phyloP scores from a whole-genome alignment of 2,329 filamentous ascomycete species.

The Nothophaeocryptopus gaeumannii region DNA sequence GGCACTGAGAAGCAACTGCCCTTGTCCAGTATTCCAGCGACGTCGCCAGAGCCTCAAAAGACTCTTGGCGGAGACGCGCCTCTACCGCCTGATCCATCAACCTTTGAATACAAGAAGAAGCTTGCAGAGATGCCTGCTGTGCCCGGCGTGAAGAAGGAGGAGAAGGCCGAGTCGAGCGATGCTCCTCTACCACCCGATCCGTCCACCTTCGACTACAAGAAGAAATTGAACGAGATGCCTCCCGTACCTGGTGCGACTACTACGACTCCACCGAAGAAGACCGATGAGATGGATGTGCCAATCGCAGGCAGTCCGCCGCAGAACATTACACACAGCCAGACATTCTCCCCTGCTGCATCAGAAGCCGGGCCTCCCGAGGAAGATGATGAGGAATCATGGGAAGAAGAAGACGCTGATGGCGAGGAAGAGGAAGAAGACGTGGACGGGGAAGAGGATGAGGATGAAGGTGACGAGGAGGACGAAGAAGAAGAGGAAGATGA shows the following conservation, averaged over 20 bases:
- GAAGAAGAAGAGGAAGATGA: conserved; percentile 35
- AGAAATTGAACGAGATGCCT: conserved; percentile 41
- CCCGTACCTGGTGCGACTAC: conserved; percentile 40
- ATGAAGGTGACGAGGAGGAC: conserved; percentile 35
- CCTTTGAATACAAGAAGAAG: conserved; percentile 30
- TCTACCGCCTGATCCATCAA: conserved; percentile 43
- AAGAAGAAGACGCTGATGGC: conserved; percentile 33
- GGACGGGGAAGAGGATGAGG: conserved; percentile 34
- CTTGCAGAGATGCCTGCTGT: conserved; percentile 43
- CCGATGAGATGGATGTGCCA: conserved; percentile 39
- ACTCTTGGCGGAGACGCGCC: conserved; percentile 35
- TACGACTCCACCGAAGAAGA: conserved; percentile 20
- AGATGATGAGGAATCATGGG: conserved; percentile 27
- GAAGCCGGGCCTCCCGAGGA: conserved; percentile 27
- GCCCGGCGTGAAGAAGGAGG: conserved; percentile 36
- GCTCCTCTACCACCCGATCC: conserved; percentile 46
- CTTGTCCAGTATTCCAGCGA: conserved; percentile 29
- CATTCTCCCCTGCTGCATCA: conserved; percentile 23
- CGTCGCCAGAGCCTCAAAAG: conserved; percentile 31
- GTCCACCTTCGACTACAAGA: conserved; percentile 18
- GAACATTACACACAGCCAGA: conserved; percentile 33
- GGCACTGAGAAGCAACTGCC: conserved; percentile 32
- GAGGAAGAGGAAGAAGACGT: conserved; percentile 25
- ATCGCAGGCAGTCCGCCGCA: conserved; percentile 50
- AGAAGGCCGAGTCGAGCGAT: conserved; percentile 32